Evolutionary conservation across 1,284 basidiomycete genomes (phyloP).

Genomic region (Ceratorhiza oryzae-sativae): DNA sequence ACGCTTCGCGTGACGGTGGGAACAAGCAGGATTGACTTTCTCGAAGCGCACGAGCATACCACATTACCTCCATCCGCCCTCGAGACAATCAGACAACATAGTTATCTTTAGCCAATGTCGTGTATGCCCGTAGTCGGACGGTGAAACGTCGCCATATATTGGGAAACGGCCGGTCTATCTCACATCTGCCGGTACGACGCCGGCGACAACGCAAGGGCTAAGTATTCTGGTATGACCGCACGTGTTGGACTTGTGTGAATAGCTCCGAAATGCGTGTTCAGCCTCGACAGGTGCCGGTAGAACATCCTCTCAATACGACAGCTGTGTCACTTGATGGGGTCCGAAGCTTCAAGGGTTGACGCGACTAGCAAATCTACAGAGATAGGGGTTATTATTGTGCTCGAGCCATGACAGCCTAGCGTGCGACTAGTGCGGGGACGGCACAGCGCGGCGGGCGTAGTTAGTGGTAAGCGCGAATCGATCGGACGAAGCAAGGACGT

Average conservation of each 20-base stretch:
- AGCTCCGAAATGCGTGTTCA: not conserved
- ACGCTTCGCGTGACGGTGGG: not conserved
- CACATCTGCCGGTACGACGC: not conserved
- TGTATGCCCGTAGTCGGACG: not conserved
- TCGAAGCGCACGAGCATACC: not conserved
- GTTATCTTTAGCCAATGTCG: no score
- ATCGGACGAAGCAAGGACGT: not conserved
- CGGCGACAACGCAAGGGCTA: not conserved
- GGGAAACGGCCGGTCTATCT: not conserved
- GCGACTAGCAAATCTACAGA: slow-evolving; percentile 1
- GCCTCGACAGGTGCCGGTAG: not conserved
- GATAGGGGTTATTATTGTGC: slow-evolving; percentile 1
- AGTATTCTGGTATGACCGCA: slow-evolving; percentile 9
- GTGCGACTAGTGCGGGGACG: slow-evolving; percentile 1
- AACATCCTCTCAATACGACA: not conserved
- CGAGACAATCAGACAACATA: not conserved
- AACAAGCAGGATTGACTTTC: not conserved
- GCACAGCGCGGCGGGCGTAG: not conserved
- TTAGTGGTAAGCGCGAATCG: slow-evolving; percentile 3
- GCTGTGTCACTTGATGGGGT: not conserved
- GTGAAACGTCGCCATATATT: not conserved
- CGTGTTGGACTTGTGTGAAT: not conserved
- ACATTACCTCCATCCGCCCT: not conserved
- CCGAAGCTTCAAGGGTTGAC: not conserved
- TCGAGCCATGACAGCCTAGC: not conserved